Evolutionary conservation across 2,329 filamentous ascomycete species (phyloP), one percentile per base, ranked within the genome.

Genomic region (Xylaria sp.): DNA sequence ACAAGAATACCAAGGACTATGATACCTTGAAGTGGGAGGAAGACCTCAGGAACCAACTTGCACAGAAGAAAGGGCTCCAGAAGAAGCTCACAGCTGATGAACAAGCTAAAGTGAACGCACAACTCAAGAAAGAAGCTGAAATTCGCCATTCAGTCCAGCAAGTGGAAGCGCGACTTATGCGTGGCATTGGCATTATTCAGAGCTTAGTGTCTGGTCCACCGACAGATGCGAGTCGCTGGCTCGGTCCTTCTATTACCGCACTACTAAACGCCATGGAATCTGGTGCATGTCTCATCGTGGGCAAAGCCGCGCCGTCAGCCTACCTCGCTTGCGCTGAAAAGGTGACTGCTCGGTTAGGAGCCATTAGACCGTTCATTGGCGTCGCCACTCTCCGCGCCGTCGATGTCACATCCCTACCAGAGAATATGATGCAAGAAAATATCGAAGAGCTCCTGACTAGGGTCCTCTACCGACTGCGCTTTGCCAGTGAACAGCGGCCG

Each of bases 21-120:
- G 93, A 99, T 75, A 97, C 93, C 1, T 81, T 98, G 48, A 98
- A 97, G 80, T 99, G 97, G 96, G 96, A 99, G 80, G 92, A 95
- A 78, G 96, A 99, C 72, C 85, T 99, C 8, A 87, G 94, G 66
- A 87, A 89, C 47, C 93, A 98, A 75, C 82, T 99, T 48, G 94
- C 94, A n/a, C 87, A 93, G 78, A 99, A 98, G 84, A 97, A 95
- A 80, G 95, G 95, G 0, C 89, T 92, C 69, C 90, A 93, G 75
- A 95, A 94, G 83, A 99, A 98, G 81, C 88, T 98, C 10, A 96
- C 93, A 0, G 82, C 93, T 0, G 96, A 98, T 42, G 95, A 99
- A 76, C 91, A 91, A 73, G 88, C 91, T 35, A 98, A 97, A 80
- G 92, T 98, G 66, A 95, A 96, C 61, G 91, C 93, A 6, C 96